A percentile compares a stretch with the other conserved stretches of the same genome.
phyloP scores from a whole-genome alignment of 495 filamentous ascomycete species.

The Daldinia childiae region DNA sequence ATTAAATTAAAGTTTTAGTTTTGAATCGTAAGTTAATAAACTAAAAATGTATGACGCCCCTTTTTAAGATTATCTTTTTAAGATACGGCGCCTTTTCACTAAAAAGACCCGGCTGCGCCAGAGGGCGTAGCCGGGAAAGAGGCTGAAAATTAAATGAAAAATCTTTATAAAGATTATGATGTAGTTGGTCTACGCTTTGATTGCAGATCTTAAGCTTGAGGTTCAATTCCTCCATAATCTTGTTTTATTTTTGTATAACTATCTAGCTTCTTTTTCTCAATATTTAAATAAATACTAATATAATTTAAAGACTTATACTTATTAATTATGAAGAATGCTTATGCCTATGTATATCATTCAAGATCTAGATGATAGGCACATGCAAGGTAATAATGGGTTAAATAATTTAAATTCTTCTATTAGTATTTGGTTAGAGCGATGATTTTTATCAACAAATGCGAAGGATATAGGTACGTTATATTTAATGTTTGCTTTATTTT shows the following conservation, averaged over 20 bases:
- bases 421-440: slow-evolving; percentile 10
- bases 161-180: too few species aligned
- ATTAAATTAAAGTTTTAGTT: slow-evolving; percentile 5
- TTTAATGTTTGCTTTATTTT: slow-evolving; percentile 10
- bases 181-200: too few species aligned
- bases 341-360: slow-evolving; percentile 1
- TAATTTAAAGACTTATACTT: slow-evolving; percentile 3
- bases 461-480: slow-evolving; percentile 8
- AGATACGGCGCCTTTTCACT: neutral
- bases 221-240: too few species aligned
- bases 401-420: slow-evolving; percentile 7
- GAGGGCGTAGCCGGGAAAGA: too few species aligned
- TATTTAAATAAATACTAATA: slow-evolving; percentile 5
- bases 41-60: neutral
- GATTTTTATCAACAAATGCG: slow-evolving; percentile 8
- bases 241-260: too few species aligned
- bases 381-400: slow-evolving; percentile 1
- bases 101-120: neutral
- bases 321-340: slow-evolving; percentile 5
- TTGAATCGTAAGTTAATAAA: slow-evolving; percentile 3
- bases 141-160: too few species aligned
- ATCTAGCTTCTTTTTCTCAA: too few species aligned
- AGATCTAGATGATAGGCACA: neutral
- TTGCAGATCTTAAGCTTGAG: too few species aligned
- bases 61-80: slow-evolving; percentile 2